These are phyloP conservation scores for Tetrapisispora arboricola DNA, from an alignment of 805 yeast genomes.

Conservation along the genomic window DNA sequence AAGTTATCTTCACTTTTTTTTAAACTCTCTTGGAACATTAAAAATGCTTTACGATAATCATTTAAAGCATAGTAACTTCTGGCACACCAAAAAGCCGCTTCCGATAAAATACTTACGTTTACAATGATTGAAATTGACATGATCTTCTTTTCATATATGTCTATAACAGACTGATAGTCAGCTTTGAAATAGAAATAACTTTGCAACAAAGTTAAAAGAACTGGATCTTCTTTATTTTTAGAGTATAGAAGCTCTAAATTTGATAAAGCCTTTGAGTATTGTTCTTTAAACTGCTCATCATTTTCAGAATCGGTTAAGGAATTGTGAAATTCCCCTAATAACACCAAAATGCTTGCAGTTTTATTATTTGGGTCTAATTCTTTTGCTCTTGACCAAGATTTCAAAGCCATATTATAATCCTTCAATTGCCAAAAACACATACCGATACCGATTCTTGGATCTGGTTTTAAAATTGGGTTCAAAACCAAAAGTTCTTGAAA, in stretches of 20 bases:
- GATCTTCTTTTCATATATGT: slow-evolving; percentile 43
- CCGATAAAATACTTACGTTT: slow-evolving; percentile 37
- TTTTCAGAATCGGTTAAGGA: slow-evolving; percentile 40
- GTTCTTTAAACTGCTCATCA: slow-evolving; percentile 46
- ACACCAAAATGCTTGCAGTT: slow-evolving; percentile 55
- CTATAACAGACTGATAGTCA: slow-evolving; percentile 47
- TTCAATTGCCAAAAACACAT: slow-evolving; percentile 85
- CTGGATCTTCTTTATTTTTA: slow-evolving; percentile 42
- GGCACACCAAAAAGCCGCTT: slow-evolving; percentile 77
- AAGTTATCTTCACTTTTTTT: slow-evolving; percentile 54
- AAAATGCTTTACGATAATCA: slow-evolving; percentile 63
- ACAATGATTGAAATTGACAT: slow-evolving; percentile 28
- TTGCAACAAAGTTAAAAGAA: slow-evolving; percentile 55
- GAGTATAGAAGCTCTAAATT: slow-evolving; percentile 31
- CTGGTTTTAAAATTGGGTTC: slow-evolving; percentile 75
- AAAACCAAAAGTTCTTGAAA: slow-evolving; percentile 74
- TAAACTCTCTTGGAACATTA: slow-evolving; percentile 60
- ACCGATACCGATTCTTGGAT: slow-evolving; percentile 91
- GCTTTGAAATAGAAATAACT: slow-evolving; percentile 62
- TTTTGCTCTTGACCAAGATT: slow-evolving; percentile 74
- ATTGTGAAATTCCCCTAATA: slow-evolving; percentile 58
- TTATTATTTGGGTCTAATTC: slow-evolving; percentile 52
- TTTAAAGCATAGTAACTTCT: slow-evolving; percentile 53
- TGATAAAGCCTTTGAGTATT: slow-evolving; percentile 50
- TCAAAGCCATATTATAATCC: slow-evolving; percentile 63